Conservation (phyloP, 148 eudicot genomes). For the Heliamphora exappendiculata region DNA sequence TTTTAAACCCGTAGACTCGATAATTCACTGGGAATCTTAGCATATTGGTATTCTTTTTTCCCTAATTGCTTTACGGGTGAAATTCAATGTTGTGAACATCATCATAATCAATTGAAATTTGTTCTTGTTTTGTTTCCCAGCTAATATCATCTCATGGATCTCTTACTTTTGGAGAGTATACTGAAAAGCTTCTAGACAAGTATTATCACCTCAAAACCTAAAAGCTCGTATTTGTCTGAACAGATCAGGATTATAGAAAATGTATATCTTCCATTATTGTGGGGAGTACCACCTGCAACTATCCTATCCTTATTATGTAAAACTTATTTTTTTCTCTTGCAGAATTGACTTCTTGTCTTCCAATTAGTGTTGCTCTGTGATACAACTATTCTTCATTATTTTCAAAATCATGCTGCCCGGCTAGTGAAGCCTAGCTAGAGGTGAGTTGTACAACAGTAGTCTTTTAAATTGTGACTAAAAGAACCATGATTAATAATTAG, state of each 20-base stretch:
- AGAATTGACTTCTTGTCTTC: neutral
- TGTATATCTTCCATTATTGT: neutral
- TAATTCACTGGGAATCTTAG: neutral
- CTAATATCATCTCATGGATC: slow-evolving; percentile 54
- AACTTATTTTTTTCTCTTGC: neutral
- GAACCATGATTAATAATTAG: no score
- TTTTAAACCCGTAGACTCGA: neutral
- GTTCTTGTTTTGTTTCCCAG: slow-evolving; percentile 28
- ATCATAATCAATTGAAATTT: neutral
- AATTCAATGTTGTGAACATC: neutral
- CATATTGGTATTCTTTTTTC: neutral
- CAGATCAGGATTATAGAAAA: neutral
- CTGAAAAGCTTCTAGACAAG: slow-evolving; percentile 89
- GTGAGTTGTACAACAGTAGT: no score
- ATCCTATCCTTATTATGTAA: neutral
- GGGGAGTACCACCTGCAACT: neutral
- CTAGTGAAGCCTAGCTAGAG: no score
- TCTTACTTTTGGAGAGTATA: slow-evolving; percentile 83
- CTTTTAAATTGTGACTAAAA: no score
- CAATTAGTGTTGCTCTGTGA: neutral
- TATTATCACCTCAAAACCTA: slow-evolving; percentile 62
- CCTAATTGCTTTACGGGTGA: neutral
- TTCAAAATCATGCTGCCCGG: no score
- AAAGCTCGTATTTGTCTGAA: slow-evolving; percentile 1
- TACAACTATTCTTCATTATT: neutral